These are phyloP conservation scores for Cardiospermum halicacabum DNA, from an alignment of 345 rosid genomes.

Conservation along the genomic window DNA sequence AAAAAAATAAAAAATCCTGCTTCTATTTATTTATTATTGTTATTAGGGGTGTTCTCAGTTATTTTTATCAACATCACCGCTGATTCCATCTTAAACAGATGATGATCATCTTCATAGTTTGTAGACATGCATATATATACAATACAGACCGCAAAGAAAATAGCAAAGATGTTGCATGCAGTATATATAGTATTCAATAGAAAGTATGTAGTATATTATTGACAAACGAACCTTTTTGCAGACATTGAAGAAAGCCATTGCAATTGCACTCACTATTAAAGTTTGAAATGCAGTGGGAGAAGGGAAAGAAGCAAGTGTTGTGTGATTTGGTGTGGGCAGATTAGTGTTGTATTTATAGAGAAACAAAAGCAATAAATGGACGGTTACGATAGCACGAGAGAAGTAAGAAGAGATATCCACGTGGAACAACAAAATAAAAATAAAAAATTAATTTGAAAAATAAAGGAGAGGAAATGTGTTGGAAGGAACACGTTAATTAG, in stretches of 20 bases:
- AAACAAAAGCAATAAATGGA: conserved; percentile 6
- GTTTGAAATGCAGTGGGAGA: too few relatives aligned
- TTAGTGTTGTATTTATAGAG: conserved; percentile 20
- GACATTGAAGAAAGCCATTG: conserved; percentile 27
- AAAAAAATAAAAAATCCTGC: too few relatives aligned
- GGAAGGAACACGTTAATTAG: conserved; percentile 3
- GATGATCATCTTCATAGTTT: too few relatives aligned
- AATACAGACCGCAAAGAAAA: too few relatives aligned
- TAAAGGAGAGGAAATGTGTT: neutral
- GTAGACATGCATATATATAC: neutral
- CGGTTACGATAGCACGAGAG: conserved; percentile 19
- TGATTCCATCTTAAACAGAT: too few relatives aligned
- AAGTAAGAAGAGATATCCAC: neutral
- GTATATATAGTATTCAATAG: neutral
- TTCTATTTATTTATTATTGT: too few relatives aligned
- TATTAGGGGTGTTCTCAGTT: too few relatives aligned
- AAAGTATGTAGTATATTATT: neutral
- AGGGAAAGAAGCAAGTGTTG: neutral
- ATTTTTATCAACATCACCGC: too few relatives aligned
- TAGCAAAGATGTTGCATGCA: neutral
- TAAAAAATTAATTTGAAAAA: neutral
- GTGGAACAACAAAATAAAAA: neutral
- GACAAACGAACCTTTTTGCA: conserved; percentile 34
- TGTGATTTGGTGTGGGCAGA: neutral
- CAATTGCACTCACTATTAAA: too few relatives aligned